Conservation (phyloP, 1,284 basidiomycete species). For the Marasmius tenuissimus region DNA sequence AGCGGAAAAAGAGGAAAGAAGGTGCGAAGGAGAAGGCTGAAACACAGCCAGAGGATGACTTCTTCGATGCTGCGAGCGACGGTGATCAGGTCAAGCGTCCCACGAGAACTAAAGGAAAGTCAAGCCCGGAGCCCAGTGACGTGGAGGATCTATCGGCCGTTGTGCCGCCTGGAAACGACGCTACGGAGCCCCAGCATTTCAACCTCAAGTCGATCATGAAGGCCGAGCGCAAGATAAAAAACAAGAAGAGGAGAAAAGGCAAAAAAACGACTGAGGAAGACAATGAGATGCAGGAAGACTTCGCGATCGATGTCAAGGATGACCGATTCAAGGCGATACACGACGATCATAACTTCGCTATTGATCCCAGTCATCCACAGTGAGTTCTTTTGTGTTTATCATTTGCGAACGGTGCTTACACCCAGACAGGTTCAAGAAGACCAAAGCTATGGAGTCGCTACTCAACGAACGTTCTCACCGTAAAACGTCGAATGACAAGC, state of each 20-base stretch:
- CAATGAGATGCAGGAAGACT: constrained; percentile 72
- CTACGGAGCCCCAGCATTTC: constrained; percentile 75
- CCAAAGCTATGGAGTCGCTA: constrained; percentile 83
- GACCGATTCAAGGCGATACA: constrained; percentile 86
- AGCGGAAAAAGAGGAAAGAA: constrained; percentile 78
- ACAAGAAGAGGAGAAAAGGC: constrained; percentile 48
- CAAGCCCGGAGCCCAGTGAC: constrained; percentile 16
- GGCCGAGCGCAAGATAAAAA: constrained; percentile 63
- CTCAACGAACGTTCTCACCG: constrained; percentile 72
- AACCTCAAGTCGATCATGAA: constrained; percentile 89
- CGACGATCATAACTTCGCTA: constrained; percentile 91
- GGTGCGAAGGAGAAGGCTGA: constrained; percentile 45
- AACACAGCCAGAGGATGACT: constrained; percentile 54
- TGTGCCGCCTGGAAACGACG: constrained; percentile 54
- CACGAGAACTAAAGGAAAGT: constrained; percentile 22
- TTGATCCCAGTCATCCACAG: constrained; percentile 96
- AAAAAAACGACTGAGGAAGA: constrained; percentile 44
- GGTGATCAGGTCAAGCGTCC: constrained; percentile 29
- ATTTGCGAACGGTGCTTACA: constrained; percentile 13
- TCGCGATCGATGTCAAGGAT: constrained; percentile 85
- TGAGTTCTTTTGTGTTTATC: constrained; percentile 37
- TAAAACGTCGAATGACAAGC: constrained; percentile 13
- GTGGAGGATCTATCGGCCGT: constrained; percentile 67
- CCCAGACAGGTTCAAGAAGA: constrained; percentile 77
- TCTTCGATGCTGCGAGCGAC: constrained; percentile 64